Conservation (phyloP, 1,284 basidiomycete genomes). For the Pyrrhoderma noxium region DNA sequence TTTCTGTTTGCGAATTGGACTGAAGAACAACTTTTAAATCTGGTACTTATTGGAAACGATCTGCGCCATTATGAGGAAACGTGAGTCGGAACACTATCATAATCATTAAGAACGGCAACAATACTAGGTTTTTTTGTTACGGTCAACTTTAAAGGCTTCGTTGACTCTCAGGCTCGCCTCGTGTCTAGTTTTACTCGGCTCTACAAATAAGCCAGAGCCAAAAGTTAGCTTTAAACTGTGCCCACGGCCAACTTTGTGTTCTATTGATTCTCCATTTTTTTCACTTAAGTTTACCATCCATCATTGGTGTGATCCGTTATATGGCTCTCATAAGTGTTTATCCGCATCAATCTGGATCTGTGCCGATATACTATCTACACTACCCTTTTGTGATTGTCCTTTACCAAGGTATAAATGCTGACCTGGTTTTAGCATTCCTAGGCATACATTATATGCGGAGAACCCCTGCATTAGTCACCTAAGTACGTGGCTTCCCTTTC, state of each 20-base stretch:
- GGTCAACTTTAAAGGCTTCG: no score
- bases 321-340: no score
- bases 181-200: no score
- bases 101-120: neutral
- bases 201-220: no score
- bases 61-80: conserved; percentile 43
- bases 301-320: no score
- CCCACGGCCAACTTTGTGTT: conserved; percentile 7
- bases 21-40: conserved; percentile 28
- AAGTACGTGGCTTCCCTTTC: conserved; percentile 26
- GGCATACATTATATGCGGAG: conserved; percentile 27
- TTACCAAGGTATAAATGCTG: neutral
- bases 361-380: no score
- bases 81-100: conserved; percentile 27
- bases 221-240: conserved; percentile 7
- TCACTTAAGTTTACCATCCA: neutral
- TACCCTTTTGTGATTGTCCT: no score
- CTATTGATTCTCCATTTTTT: conserved; percentile 16
- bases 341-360: no score
- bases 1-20: conserved; percentile 57
- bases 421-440: conserved; percentile 26
- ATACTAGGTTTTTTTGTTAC: no score
- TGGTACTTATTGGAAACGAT: conserved; percentile 41
- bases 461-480: conserved; percentile 32
- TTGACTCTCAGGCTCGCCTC: no score